Base-by-base conservation (phyloP, 257 asterid genomes). In the Fraxinus excelsior region DNA sequence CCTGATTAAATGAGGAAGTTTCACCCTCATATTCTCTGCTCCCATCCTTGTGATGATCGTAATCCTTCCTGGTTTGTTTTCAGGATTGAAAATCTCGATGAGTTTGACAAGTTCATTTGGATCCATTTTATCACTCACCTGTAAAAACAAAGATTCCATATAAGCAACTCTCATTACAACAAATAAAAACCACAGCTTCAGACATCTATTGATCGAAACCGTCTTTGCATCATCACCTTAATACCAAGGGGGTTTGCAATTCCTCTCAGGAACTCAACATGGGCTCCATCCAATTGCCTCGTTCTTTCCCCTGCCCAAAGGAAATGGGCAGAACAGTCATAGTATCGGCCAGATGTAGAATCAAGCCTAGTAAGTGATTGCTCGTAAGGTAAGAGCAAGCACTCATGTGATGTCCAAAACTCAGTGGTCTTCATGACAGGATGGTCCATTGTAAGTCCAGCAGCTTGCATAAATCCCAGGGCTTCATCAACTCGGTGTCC, bases 41-140 rank as follows among this genome's bases (percentile, higher is more conserved):
- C 68, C 68, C 68, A 62, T 72, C 62, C 76, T 72, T 6, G 76
- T 72, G 67, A 72, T 72, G 58, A 72, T 72, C 5, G 76, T 72
- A 51, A 72, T 72, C 44, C 76, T 72, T 31, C 76, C 76, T 29
- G 76, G 67, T 26, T 72, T 72, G 14, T 72, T 72, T 35, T 72
- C 67, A 6, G 76, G 76, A 53, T 72, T 72, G 29, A 72, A 53
- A 72, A 72, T 72, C 46, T 72, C 76, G 1, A 72, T 49, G 67
- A 72, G 76, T 49, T 32, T 51, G 28, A 72, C 76, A 13, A 72
- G 76, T 62, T 72, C 76, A 29, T n/a, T 49, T 8, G 76, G 76
- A 51, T 51, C 76, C 76, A 72, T 72, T 31, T 72, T 72, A 72
- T 72, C 76, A 29, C 76, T 72, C 76, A 72, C 76, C 76, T 72